Conservation (phyloP, 1,139 yeast species). For the Yamadazyma mexicana region DNA sequence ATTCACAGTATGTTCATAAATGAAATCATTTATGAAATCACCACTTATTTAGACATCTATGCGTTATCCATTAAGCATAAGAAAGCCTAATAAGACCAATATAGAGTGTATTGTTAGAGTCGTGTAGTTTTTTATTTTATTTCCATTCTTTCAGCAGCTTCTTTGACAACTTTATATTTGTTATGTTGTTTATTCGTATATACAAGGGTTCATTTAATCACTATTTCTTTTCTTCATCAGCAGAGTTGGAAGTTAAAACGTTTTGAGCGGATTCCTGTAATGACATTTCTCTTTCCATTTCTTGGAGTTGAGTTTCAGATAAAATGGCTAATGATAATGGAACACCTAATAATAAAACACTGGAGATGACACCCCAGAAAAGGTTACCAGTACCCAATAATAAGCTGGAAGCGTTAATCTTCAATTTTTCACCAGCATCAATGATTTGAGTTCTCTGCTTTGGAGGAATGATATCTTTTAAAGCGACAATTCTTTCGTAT, state of each 20-base stretch:
- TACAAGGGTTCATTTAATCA: constrained; percentile 15
- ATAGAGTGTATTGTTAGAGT: not conserved
- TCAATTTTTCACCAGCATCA: constrained; percentile 33
- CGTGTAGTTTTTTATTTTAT: too few relatives aligned
- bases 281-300: constrained; percentile 90
- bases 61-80: constrained; percentile 85
- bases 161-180: too few relatives aligned
- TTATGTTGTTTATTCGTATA: constrained; percentile 12
- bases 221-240: constrained; percentile 35
- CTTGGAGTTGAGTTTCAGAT: constrained; percentile 90
- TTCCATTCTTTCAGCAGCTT: too few relatives aligned
- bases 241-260: constrained; percentile 76
- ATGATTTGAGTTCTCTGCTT: constrained; percentile 63
- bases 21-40: constrained; percentile 82
- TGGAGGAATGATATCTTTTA: constrained; percentile 91
- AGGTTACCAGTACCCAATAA: constrained; percentile 67
- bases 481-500: constrained; percentile 82
- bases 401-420: constrained; percentile 43
- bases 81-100: constrained; percentile 34
- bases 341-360: constrained; percentile 84
- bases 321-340: constrained; percentile 88
- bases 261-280: constrained; percentile 85
- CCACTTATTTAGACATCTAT: constrained; percentile 79
- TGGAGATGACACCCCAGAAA: constrained; percentile 84
- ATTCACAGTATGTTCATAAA: constrained; percentile 76